Evolutionary conservation across 2,329 filamentous ascomycete genomes (phyloP), one percentile per base, ranked within the genome.

Genomic region (Pseudopithomyces chartarum): DNA sequence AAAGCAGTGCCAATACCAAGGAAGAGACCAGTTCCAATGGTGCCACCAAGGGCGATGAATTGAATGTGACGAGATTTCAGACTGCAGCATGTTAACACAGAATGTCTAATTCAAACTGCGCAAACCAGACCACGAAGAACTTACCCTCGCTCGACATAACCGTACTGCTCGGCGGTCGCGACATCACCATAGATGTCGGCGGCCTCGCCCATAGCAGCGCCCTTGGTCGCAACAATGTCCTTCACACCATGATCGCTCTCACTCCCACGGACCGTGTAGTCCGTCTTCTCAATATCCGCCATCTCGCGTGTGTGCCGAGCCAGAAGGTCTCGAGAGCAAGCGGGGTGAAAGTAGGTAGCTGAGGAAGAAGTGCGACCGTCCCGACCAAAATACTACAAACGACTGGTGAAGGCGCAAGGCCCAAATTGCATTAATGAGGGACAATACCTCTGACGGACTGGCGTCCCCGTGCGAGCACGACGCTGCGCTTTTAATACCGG

Each of bases 21-120:
- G 60, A 74, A 74, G 8, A 74, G 66, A 67, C 70, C 71, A 17
- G 71, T 74, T 53, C 71, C 65, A 36, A 86, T 86, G 4, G 83
- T 84, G 55, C 84, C 84, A 53, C 84, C 83, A 13, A 87, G 77
- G 13, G 84, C 84, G 64, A 87, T 87, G 66, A 85, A 84, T 59
- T 85, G 78, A 49, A 85, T 83, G 67, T 86, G 84, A 61, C 83
- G 79, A 36, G 81, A 82, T 67, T 82, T 82, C 54, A 81, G 72
- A 47, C 76, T 71, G 52, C 22, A 19, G 13, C 8, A 34, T 39
- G 57, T 62, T 40, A 60, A 61, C 54, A 55, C 34, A 34, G 57
- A 52, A 36, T 34, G 13, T 36, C 22, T 19, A 54, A 32, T 19
- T 36, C 15, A 20, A 42, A n/a, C 22, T 17, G 51, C 52, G 26